Conservation (phyloP, 2,329 filamentous ascomycete species). For the Ilyonectria destructans region DNA sequence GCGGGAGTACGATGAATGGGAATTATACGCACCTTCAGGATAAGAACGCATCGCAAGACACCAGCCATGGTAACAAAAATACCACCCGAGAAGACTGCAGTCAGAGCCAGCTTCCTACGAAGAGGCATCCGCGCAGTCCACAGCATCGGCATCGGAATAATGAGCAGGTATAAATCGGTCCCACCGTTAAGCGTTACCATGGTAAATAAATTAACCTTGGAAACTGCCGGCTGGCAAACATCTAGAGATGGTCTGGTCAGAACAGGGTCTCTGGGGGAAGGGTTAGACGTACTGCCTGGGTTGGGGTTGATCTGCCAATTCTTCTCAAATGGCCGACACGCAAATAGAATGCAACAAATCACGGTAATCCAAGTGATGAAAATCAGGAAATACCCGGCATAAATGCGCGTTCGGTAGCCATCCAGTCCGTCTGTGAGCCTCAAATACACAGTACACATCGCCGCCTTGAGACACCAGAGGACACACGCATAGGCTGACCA, state of each 20-base stretch:
- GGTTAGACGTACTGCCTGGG: constrained; percentile 52
- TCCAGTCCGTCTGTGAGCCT: constrained; percentile 57
- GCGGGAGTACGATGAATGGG: background rate
- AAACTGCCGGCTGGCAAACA: constrained; percentile 57
- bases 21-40: constrained; percentile 46
- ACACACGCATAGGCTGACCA: constrained; percentile 66
- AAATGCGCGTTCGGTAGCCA: constrained; percentile 42
- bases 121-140: constrained; percentile 65
- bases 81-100: constrained; percentile 63
- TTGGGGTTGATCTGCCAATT: constrained; percentile 60
- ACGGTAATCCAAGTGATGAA: constrained; percentile 52
- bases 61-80: constrained; percentile 56
- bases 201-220: constrained; percentile 56
- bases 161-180: constrained; percentile 58
- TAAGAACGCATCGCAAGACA: constrained; percentile 53
- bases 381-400: constrained; percentile 52
- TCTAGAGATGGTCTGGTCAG: constrained; percentile 32
- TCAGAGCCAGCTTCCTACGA: constrained; percentile 66
- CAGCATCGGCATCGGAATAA: constrained; percentile 64
- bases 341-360: constrained; percentile 51
- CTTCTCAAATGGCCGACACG: constrained; percentile 53
- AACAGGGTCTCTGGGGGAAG: background rate
- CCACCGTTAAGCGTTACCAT: constrained; percentile 54
- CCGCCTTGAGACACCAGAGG: constrained; percentile 67
- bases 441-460: constrained; percentile 67